Evolutionary conservation across 768 basidiomycete genomes (phyloP), one percentile per base, ranked within the genome.

Genomic region (Podaxis sp.): DNA sequence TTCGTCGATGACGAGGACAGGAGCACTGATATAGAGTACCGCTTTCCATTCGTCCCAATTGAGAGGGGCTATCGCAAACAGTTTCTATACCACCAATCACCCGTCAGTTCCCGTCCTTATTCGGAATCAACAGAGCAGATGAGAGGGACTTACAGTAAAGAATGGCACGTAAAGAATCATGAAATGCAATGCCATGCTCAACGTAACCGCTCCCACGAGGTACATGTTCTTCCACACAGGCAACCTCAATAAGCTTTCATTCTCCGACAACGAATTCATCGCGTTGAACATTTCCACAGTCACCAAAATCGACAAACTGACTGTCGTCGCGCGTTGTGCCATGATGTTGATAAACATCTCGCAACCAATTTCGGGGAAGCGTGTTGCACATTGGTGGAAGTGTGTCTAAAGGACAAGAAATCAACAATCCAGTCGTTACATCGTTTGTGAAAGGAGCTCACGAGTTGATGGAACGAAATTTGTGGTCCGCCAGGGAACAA

Each of bases 271-370:
- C 59, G 95, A 98, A 75, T 98, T 98, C 90, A 95, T 93, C 37
- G 93, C 93, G 74, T 96, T 96, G 79, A 94, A 94, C 93, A 96
- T 96, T 75, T 96, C 93, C 57, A 96, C 87, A 1, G 89, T 95
- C 59, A 99, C 96, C 52, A 99, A 82, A 68, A 98, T 94, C 27
- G 96, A 98, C 36, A 99, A 78, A 64, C 93, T 95, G 83, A 98
- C 93, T 21, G 96, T 99, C 60, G 95, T 97, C 2, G 95, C 96
- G 14, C 84, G 84, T 67, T 87, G 87, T 11, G 96, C 78, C 82
- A 93, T 87, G 62, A 82, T 82, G 72, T 95, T 91, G 27, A 89
- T 88, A 76, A 98, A 99, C 90, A 99, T 99, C 65, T 86, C 83
- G 73, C 96, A 98, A 14, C 95, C 96, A 65, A 98, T 90, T 68